Evolutionary conservation across 2,329 filamentous ascomycete species (phyloP).

Genomic region (Fusarium stilboides): DNA sequence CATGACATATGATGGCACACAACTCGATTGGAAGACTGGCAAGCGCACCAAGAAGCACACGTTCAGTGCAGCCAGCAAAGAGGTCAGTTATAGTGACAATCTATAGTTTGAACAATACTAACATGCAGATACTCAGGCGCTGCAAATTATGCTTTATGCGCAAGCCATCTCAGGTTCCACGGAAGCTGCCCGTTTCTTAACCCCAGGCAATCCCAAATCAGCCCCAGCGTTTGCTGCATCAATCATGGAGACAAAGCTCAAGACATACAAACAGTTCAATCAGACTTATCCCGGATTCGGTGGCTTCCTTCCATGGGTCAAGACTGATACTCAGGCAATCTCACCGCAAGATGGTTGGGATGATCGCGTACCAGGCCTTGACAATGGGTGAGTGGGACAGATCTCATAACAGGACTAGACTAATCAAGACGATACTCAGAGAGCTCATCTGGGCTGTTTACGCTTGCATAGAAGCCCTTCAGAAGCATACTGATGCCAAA

Average conservation of each 20-base stretch:
- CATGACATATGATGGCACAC: constrained; percentile 59
- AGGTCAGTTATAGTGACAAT: constrained; percentile 34
- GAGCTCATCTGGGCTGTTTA: constrained; percentile 62
- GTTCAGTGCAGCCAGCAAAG: constrained; percentile 59
- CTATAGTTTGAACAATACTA: neutral
- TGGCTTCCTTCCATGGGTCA: constrained; percentile 59
- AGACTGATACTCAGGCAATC: constrained; percentile 50
- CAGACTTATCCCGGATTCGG: constrained; percentile 59
- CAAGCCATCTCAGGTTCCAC: constrained; percentile 57
- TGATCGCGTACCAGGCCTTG: constrained; percentile 57
- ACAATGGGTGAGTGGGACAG: constrained; percentile 54
- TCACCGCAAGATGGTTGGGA: constrained; percentile 57
- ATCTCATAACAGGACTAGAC: fast-evolving
- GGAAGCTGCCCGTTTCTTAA: constrained; percentile 58
- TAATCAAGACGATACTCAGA: constrained; percentile 19
- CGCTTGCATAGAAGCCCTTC: constrained; percentile 56
- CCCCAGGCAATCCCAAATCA: constrained; percentile 51
- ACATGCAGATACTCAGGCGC: constrained; percentile 46
- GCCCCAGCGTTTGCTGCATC: constrained; percentile 54
- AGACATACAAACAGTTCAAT: constrained; percentile 59
- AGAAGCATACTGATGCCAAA: constrained; percentile 46
- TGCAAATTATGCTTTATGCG: constrained; percentile 62
- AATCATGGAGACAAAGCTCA: constrained; percentile 58
- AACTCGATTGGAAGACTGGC: constrained; percentile 57
- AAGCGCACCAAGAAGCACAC: constrained; percentile 54